Conservation (phyloP, 108 stramenopile species). For the Nitzschia putrida region DNA sequence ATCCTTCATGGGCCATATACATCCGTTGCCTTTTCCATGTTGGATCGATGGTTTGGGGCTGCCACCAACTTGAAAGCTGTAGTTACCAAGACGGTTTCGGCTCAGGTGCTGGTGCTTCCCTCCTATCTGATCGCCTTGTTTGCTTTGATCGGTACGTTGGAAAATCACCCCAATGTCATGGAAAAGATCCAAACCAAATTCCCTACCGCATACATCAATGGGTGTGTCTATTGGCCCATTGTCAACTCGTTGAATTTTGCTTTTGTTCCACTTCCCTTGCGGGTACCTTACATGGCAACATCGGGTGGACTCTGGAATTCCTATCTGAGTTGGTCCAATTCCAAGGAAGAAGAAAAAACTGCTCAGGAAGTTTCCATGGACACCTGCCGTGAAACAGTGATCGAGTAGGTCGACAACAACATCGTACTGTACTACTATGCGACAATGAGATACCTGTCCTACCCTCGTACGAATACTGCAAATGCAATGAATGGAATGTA, state of each 20-base stretch:
- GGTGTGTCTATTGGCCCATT: constrained; percentile 55
- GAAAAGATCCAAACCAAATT: constrained; percentile 32
- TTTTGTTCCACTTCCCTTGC: constrained; percentile 24
- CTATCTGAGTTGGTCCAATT: constrained; percentile 49
- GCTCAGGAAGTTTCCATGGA: background rate
- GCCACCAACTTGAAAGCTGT: constrained; percentile 27
- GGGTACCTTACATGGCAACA: constrained; percentile 43
- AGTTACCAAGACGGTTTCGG: constrained; percentile 37
- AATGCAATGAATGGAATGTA: too few relatives aligned
- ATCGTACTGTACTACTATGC: too few relatives aligned
- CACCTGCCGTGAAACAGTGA: too few relatives aligned
- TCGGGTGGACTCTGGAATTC: constrained; percentile 49
- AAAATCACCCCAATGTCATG: constrained; percentile 24
- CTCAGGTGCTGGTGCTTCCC: constrained; percentile 45
- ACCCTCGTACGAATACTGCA: too few relatives aligned
- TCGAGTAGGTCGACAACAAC: too few relatives aligned
- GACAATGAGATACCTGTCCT: too few relatives aligned
- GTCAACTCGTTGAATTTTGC: constrained; percentile 52
- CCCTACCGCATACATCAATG: constrained; percentile 43
- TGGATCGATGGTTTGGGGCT: constrained; percentile 41
- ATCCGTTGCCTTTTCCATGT: constrained; percentile 33
- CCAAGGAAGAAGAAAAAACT: background rate
- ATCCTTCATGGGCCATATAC: constrained; percentile 53
- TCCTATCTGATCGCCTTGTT: constrained; percentile 49
- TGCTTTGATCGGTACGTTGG: constrained; percentile 35